phyloP scores from a whole-genome alignment of 2,329 filamentous ascomycete genomes.

The Pseudogymnoascus sp. region DNA sequence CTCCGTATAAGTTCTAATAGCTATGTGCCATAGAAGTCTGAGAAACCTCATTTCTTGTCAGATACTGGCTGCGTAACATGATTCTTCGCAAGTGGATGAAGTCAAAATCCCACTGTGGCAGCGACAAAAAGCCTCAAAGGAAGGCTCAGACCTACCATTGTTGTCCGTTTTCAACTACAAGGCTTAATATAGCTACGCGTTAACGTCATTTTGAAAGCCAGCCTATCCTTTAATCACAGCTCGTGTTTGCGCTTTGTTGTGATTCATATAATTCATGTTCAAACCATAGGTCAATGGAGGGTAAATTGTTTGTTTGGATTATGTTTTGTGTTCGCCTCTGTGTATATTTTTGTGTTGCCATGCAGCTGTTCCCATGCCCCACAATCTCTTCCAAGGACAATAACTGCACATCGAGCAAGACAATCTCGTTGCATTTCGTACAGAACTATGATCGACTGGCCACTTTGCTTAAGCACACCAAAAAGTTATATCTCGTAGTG shows the following conservation, averaged over 20 bases:
- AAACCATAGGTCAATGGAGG: neutral
- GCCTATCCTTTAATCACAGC: neutral
- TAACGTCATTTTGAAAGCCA: neutral
- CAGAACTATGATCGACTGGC: neutral
- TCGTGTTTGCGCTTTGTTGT: neutral
- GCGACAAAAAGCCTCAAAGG: neutral
- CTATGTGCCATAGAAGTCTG: neutral
- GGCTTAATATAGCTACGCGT: neutral
- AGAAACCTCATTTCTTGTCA: too few relatives aligned
- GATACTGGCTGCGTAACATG: neutral
- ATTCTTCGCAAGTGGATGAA: neutral
- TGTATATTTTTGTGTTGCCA: neutral
- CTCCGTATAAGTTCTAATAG: neutral
- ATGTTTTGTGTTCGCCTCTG: neutral
- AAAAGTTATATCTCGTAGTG: neutral
- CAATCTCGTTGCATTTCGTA: neutral
- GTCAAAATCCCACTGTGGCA: neutral
- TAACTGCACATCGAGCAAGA: neutral
- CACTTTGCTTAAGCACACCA: neutral
- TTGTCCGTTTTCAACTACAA: neutral
- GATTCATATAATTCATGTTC: neutral
- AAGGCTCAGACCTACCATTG: neutral
- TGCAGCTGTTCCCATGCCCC: too few relatives aligned
- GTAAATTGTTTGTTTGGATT: neutral
- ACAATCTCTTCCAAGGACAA: neutral